Evolutionary conservation across 176 grass and related monocot genomes (phyloP).

Genomic region (Musa itinerans): DNA sequence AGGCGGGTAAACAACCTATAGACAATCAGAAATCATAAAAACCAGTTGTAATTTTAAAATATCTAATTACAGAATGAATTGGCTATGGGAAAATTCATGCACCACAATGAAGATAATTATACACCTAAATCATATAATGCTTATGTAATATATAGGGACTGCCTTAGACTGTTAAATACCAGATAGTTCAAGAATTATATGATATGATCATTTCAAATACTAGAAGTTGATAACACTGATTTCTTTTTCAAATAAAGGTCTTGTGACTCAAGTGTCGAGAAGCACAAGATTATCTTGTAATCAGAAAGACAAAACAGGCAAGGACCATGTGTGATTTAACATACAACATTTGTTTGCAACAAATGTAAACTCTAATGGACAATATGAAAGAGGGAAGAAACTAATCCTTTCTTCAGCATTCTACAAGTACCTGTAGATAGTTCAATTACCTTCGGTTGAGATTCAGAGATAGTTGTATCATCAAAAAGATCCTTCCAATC

Average conservation of each 20-base stretch:
- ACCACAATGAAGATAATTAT: background rate
- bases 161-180: background rate
- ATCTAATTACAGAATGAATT: background rate
- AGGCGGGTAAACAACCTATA: background rate
- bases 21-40: background rate
- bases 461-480: constrained; percentile 30
- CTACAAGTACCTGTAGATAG: too few relatives aligned
- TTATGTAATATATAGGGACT: background rate
- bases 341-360: background rate
- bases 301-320: background rate
- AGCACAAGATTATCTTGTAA: background rate
- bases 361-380: background rate
- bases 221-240: background rate
- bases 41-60: background rate
- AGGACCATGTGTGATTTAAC: too few relatives aligned
- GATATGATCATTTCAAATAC: background rate
- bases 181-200: background rate
- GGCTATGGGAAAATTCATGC: background rate
- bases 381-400: too few relatives aligned
- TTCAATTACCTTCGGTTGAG: constrained; percentile 48
- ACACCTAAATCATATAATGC: background rate
- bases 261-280: background rate
- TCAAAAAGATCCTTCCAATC: constrained; percentile 88
- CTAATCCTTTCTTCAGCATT: too few relatives aligned
- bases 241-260: background rate